Percentiles rank a stretch among this genome's conserved stretches.
Conservation (phyloP, 2,329 filamentous ascomycete species). For the Zarea fungicola region DNA sequence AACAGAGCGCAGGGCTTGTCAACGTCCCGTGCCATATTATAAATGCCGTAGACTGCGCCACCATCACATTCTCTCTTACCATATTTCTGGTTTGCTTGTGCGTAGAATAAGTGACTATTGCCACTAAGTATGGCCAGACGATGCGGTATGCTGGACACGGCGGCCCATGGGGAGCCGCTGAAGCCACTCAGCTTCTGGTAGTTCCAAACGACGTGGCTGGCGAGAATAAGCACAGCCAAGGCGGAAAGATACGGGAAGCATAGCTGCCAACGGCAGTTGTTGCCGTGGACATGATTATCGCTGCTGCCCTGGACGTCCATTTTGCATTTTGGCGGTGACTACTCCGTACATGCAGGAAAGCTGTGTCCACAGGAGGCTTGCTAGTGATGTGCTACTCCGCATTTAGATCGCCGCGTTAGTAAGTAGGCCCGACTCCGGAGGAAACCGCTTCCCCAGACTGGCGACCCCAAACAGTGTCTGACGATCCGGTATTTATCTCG, state of each 20-base stretch:
- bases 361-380: no score
- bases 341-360: no score
- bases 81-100: slow-evolving; percentile 22
- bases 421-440: no score
- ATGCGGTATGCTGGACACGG: slow-evolving; percentile 21
- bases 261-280: neutral
- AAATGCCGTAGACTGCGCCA: no score
- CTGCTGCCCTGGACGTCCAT: neutral
- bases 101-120: slow-evolving; percentile 23
- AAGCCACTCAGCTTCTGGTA: slow-evolving; percentile 20
- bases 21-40: slow-evolving; percentile 22
- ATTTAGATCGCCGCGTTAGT: no score
- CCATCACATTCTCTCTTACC: slow-evolving; percentile 18
- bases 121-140: slow-evolving; percentile 19
- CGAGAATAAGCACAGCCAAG: neutral
- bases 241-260: neutral
- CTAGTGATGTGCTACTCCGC: no score
- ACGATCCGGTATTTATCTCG: no score
- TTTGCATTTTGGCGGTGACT: neutral
- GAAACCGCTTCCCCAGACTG: no score
- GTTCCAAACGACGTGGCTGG: neutral
- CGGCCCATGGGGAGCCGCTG: slow-evolving; percentile 19
- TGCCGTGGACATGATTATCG: neutral
- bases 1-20: neutral
- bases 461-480: no score